Evolutionary conservation across 148 eudicot genomes (phyloP), one percentile per base, ranked within the genome.

Genomic region (Rhododendron griersonianum): DNA sequence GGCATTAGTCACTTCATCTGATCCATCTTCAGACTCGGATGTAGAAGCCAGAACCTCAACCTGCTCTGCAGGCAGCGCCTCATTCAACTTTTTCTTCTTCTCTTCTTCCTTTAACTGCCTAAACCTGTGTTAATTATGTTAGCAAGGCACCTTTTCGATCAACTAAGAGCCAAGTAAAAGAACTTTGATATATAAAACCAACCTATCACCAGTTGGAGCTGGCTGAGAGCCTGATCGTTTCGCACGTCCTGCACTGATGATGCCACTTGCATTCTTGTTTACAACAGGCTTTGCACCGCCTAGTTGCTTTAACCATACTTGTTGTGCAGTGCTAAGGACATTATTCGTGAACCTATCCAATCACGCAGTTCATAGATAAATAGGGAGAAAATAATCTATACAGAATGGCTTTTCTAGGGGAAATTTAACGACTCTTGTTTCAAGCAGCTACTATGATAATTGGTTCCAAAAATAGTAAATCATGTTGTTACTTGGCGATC

Each of bases 311-410:
- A 97, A 85, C 98, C 98, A 95, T 86, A 97, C 95, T 89, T 97
- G 99, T 85, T 97, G 99, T 73, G 98, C 98, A 59, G 99, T 96
- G 91, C 98, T 96, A 78, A 96, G 95, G 87, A 96, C 93, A 85
- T 96, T 96, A 90, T 96, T 96, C 84, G 98, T 94, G 87, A 96
- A 96, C 99, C 99, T 94, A 77, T 73, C 81, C 84, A 81, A 84
- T 55, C 23, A 77, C 50, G 53, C 44, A 83, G 41, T 50, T 55
- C 23, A 28, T 57, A 59, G 33, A 63, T 61, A 83, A 85, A 78
- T 53, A 37, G 30, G 80, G 33, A 55, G 67, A 73, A 47, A 47
- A 39, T 47, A 57, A 57, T 19, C 35, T 13, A 71, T 45, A 23
- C 35, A 39, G 15, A 59, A 23, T 50, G 33, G 61, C 19, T 10